These are phyloP conservation scores for Postia placenta DNA, from an alignment of 768 basidiomycete genomes.

Conservation along the genomic window DNA sequence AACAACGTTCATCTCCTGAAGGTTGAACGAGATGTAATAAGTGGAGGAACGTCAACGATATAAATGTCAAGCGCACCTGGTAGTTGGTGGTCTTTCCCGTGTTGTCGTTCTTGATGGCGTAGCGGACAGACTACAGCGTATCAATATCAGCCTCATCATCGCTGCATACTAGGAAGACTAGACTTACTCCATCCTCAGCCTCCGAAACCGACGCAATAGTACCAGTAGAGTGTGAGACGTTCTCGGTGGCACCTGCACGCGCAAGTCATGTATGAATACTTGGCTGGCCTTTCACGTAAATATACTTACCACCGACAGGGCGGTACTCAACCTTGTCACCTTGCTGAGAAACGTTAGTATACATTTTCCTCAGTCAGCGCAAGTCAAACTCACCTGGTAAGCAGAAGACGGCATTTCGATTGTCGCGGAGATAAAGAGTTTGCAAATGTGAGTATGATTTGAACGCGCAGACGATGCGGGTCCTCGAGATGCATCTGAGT, in stretches of 20 bases:
- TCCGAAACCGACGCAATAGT: conserved; percentile 28
- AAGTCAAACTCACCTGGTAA: conserved; percentile 5
- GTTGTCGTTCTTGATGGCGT: conserved; percentile 37
- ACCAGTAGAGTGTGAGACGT: conserved; percentile 33
- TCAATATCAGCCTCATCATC: not conserved
- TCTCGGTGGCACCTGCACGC: conserved; percentile 23
- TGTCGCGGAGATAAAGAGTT: too few relatives aligned
- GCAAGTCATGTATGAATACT: not conserved
- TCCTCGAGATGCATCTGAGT: too few relatives aligned
- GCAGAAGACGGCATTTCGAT: not conserved
- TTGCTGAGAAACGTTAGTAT: conserved; percentile 17
- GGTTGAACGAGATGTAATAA: not conserved
- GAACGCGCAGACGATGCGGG: too few relatives aligned
- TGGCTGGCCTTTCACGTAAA: too few relatives aligned
- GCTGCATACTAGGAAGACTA: not conserved
- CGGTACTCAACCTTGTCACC: conserved; percentile 41
- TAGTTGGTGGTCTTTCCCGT: conserved; percentile 36
- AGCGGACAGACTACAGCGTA: conserved; percentile 24
- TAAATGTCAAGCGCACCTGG: conserved; percentile 18
- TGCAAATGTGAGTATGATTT: not conserved
- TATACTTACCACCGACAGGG: conserved; percentile 30
- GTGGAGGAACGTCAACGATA: not conserved
- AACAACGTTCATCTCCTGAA: conserved; percentile 34
- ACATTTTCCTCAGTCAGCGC: not conserved
- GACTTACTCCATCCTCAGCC: conserved; percentile 27